Base-by-base conservation (phyloP, 495 filamentous ascomycete species). In the Haplographium delicatum region DNA sequence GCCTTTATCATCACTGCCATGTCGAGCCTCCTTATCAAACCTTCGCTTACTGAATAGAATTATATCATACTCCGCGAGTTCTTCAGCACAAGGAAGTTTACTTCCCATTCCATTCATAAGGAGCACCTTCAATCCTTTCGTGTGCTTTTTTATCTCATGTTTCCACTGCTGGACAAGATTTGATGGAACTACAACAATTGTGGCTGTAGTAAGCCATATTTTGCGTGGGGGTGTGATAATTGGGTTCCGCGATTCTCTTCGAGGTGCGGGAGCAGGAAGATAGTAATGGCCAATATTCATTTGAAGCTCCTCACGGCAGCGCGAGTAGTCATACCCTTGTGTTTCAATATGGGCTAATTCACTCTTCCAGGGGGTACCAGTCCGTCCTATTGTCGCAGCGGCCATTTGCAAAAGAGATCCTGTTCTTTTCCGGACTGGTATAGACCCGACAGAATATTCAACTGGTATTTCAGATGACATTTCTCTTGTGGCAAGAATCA, bases 401-500 rank as follows among this genome's bases (percentile, higher is more conserved):
- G 80, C 80, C 85, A 91, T 91, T 23, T 89, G 72, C 42, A 72
- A 60, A 5, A 88, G 65, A 9, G 73, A 73, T 5, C 72, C 78
- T 1, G 76, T 78, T 15, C 57, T 65, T 4, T 60, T 44, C 40
- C 75, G 74, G 7, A 70, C 60, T 0, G 62, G 68, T 22, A 63
- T 65, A n/a, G 66, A 60, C 28, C 64, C 64, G 18, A 71, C 57
- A 30, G 76, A 75, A 56, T 83, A 79, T 45, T 83, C 68, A 1
- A 79, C 72, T 2, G 89, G 89, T 5, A 84, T 76, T 5, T 68
- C 66, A 2, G 88, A 76, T 5, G 82, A 74, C 48, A 91, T 77
- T 26, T 82, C 74, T 54, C 76, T 81, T 0, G 89, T 95, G 9
- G 87, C 82, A n/a, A 94, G 70, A 31, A 96, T 87, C 2, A 91